Conservation (phyloP, 2,329 filamentous ascomycete species). For the Verticillium alfalfae region DNA sequence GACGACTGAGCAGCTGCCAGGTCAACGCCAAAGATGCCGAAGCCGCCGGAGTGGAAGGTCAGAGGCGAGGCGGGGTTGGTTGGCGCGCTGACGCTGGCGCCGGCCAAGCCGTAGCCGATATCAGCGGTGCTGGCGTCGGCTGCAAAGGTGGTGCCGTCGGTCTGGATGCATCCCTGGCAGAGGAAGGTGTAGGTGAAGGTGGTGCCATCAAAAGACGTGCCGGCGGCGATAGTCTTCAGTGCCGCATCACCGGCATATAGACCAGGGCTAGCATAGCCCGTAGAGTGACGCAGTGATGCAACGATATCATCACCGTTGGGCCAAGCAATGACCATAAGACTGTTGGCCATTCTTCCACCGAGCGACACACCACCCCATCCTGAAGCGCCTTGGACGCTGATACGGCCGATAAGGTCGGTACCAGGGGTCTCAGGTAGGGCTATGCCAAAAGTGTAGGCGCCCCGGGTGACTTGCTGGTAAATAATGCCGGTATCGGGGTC, state of each 20-base stretch:
- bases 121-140: slow-evolving; percentile 23
- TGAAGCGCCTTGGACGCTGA: slow-evolving; percentile 37
- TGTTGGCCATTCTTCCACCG: slow-evolving; percentile 38
- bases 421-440: slow-evolving; percentile 40
- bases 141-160: slow-evolving; percentile 24
- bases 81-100: neutral
- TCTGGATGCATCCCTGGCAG: slow-evolving; percentile 36
- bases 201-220: slow-evolving; percentile 46
- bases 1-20: slow-evolving; percentile 25
- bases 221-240: slow-evolving; percentile 39
- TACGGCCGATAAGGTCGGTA: slow-evolving; percentile 49
- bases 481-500: slow-evolving; percentile 38
- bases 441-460: slow-evolving; percentile 41
- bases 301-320: slow-evolving; percentile 36
- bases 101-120: slow-evolving; percentile 8
- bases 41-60: slow-evolving; percentile 32
- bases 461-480: slow-evolving; percentile 3
- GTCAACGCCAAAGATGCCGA: slow-evolving; percentile 27
- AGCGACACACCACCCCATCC: slow-evolving; percentile 42
- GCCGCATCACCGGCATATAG: slow-evolving; percentile 36
- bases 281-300: slow-evolving; percentile 20
- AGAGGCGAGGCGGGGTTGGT: slow-evolving; percentile 24
- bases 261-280: slow-evolving; percentile 39
- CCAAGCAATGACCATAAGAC: slow-evolving; percentile 44
- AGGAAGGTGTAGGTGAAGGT: slow-evolving; percentile 50